Percentiles rank a stretch among this genome's conserved stretches.
Conservation (phyloP, 2,329 filamentous ascomycete genomes). For the Huntiella omanensis region DNA sequence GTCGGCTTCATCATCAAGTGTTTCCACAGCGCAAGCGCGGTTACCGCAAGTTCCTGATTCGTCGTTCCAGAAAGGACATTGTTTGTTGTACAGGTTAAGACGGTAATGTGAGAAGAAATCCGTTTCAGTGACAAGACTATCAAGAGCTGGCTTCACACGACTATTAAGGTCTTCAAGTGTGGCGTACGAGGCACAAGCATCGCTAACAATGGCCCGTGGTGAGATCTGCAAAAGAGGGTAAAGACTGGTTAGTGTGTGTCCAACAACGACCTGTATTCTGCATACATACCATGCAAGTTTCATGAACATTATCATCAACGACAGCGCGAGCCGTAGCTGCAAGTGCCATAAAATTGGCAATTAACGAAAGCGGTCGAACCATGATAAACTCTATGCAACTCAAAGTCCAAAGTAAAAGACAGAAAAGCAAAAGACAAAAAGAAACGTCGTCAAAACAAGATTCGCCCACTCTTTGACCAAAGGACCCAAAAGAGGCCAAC, state of each 20-base stretch:
- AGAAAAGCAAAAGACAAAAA: no score
- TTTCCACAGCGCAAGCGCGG: slow-evolving; percentile 88
- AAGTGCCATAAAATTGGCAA: neutral
- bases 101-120: slow-evolving; percentile 98
- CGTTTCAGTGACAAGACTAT: slow-evolving; percentile 66
- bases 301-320: no score
- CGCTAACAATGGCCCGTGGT: slow-evolving; percentile 71
- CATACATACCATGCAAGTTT: no score
- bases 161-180: slow-evolving; percentile 73
- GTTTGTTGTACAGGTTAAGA: slow-evolving; percentile 82
- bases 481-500: no score
- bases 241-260: no score
- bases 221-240: slow-evolving; percentile 44
- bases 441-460: no score
- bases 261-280: neutral
- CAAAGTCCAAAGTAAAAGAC: no score
- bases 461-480: no score
- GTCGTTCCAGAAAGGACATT: slow-evolving; percentile 92
- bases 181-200: slow-evolving; percentile 85
- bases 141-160: slow-evolving; percentile 55
- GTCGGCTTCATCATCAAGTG: slow-evolving; percentile 85
- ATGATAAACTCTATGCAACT: neutral
- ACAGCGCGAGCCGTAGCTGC: no score
- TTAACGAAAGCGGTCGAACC: neutral
- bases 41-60: slow-evolving; percentile 90